A percentile compares a stretch with the other conserved stretches of the same genome.
These are phyloP conservation scores for Candida krabiensis DNA, from an alignment of 805 yeast genomes.

Conservation along the genomic window DNA sequence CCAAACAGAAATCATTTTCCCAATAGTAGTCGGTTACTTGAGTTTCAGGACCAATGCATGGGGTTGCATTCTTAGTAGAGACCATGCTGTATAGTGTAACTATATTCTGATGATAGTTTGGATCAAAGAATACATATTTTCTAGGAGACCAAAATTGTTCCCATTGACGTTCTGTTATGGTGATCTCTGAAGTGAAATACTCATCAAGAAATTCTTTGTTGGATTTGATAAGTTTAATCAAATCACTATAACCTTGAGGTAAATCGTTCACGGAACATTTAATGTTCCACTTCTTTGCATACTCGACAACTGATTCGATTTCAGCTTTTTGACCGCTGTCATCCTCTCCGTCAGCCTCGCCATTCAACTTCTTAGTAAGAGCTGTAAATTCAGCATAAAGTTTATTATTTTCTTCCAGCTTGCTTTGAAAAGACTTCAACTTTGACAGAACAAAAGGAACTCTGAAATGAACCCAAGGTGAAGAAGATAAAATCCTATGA, in stretches of 20 bases:
- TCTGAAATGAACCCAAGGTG: conserved; percentile 79
- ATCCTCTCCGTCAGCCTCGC: conserved; percentile 5
- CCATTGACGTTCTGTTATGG: conserved; percentile 60
- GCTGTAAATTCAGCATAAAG: conserved; percentile 25
- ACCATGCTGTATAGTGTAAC: conserved; percentile 79
- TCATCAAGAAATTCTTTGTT: conserved; percentile 30
- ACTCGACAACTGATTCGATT: conserved; percentile 15
- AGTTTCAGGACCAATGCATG: conserved; percentile 89
- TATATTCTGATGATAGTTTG: conserved; percentile 75
- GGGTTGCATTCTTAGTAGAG: conserved; percentile 80
- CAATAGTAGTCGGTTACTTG: conserved; percentile 84
- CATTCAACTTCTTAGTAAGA: conserved; percentile 26
- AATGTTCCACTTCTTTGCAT: conserved; percentile 17
- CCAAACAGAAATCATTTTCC: conserved; percentile 87
- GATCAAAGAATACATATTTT: conserved; percentile 57
- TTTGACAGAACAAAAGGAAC: conserved; percentile 46
- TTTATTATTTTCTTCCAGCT: conserved; percentile 31
- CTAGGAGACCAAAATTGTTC: conserved; percentile 49
- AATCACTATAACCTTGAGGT: conserved; percentile 39
- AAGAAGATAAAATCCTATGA: conserved; percentile 66
- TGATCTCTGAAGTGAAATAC: conserved; percentile 27
- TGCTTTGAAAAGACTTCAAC: conserved; percentile 23
- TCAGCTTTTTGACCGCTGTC: conserved; percentile 12
- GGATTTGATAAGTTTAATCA: conserved; percentile 38
- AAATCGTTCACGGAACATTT: conserved; percentile 22